Conservation (phyloP, 208 protist species). For the Leishmania lainsoni region DNA sequence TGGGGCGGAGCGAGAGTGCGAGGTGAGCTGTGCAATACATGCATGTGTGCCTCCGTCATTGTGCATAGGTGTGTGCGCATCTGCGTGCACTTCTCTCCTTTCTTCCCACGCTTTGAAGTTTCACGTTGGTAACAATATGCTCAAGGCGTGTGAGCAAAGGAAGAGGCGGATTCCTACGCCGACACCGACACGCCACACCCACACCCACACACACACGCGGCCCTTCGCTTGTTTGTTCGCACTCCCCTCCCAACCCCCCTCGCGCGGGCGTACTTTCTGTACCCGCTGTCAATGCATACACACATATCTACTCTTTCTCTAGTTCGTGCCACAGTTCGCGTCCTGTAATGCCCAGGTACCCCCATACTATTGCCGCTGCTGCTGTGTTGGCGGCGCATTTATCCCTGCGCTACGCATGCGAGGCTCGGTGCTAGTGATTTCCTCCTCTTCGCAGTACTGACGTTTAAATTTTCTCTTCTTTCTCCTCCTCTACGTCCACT, state of each 20-base stretch:
- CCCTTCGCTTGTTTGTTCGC: background rate
- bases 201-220: background rate
- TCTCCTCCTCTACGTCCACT: too few relatives aligned
- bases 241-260: background rate
- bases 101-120: constrained; percentile 5
- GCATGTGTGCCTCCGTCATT: too few relatives aligned
- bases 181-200: background rate
- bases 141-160: background rate
- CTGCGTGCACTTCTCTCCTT: background rate
- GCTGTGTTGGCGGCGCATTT: too few relatives aligned
- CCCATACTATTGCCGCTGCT: too few relatives aligned
- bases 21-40: background rate
- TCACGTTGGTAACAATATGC: constrained; percentile 51
- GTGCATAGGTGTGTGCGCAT: background rate
- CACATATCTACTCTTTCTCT: background rate
- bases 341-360: too few relatives aligned
- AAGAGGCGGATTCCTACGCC: background rate
- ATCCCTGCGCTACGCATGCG: too few relatives aligned
- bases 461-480: too few relatives aligned
- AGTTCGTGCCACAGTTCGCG: background rate
- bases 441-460: too few relatives aligned
- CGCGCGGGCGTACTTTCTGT: too few relatives aligned
- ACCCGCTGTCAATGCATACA: background rate
- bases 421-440: too few relatives aligned
- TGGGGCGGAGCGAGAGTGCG: background rate